These are phyloP conservation scores for Cladosporium sp. DNA, from an alignment of 2,329 filamentous ascomycete species.

Conservation along the genomic window DNA sequence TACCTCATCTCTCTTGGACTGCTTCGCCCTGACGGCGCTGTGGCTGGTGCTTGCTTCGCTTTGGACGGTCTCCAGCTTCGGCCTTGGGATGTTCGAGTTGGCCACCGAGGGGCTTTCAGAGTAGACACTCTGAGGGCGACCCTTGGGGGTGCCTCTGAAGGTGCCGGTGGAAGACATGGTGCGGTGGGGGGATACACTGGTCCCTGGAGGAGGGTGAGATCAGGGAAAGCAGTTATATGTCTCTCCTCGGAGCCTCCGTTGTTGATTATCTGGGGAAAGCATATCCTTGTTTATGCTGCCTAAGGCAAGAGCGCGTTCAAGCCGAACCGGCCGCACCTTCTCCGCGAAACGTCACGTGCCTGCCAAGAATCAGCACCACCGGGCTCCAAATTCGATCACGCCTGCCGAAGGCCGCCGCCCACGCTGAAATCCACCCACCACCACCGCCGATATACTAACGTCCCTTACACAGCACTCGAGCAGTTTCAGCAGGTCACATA, in stretches of 20 bases:
- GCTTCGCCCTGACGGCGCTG: constrained; percentile 93
- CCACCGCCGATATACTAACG: constrained; percentile 21
- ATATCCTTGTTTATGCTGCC: neutral
- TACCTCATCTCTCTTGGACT: constrained; percentile 98
- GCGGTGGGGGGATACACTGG: neutral
- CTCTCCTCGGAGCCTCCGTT: neutral
- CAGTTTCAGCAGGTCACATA: constrained; percentile 30
- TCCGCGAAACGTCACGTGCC: neutral
- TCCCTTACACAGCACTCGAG: constrained; percentile 19
- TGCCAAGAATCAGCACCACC: neutral
- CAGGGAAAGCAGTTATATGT: neutral
- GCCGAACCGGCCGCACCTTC: neutral
- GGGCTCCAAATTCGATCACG: neutral
- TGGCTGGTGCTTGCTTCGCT: constrained; percentile 68
- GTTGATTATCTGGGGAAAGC: neutral
- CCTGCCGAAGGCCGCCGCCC: neutral
- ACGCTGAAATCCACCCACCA: neutral
- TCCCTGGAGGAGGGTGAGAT: neutral
- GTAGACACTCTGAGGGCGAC: constrained; percentile 45
- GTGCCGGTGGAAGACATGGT: constrained; percentile 65
- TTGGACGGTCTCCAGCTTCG: constrained; percentile 63
- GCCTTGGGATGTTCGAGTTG: constrained; percentile 60
- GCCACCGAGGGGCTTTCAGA: constrained; percentile 61
- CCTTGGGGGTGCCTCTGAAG: constrained; percentile 70
- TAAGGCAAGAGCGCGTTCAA: neutral